phyloP scores from a whole-genome alignment of 2,329 filamentous ascomycete genomes.

The Neofusicoccum laricinum region DNA sequence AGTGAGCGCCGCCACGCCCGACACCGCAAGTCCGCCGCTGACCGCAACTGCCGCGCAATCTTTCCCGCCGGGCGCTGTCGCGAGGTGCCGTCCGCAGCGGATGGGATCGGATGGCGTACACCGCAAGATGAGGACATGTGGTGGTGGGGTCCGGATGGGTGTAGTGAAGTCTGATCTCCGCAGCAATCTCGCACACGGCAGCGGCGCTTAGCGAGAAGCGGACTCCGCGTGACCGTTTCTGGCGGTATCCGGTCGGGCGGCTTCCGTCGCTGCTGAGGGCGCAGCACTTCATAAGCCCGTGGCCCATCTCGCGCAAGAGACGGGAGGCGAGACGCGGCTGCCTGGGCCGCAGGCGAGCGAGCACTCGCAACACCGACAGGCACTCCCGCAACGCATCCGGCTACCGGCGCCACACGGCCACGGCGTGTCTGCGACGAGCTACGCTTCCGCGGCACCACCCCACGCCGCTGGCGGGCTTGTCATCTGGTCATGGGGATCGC shows the following conservation, averaged over 20 bases:
- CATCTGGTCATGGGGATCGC: slow-evolving; percentile 7
- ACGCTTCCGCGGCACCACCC: neutral
- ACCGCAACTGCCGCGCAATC: neutral
- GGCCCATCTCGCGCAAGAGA: neutral
- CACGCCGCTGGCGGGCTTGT: neutral
- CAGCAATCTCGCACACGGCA: slow-evolving; percentile 1
- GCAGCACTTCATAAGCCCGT: neutral
- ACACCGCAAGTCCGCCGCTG: slow-evolving; percentile 8
- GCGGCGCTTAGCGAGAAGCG: neutral
- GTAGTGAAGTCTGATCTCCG: neutral
- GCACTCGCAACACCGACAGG: neutral
- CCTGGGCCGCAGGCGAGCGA: neutral
- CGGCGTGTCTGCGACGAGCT: neutral
- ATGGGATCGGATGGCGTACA: neutral
- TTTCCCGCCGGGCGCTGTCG: neutral
- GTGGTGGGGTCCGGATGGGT: slow-evolving; percentile 7
- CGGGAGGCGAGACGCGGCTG: neutral
- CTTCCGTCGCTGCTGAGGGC: neutral
- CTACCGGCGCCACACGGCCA: neutral
- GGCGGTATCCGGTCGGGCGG: neutral
- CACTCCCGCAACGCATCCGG: neutral
- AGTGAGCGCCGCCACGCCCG: neutral
- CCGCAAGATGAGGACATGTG: neutral
- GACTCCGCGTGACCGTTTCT: slow-evolving; percentile 1
- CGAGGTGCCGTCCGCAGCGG: neutral